phyloP scores from a whole-genome alignment of 257 asterid genomes.

The Solanum bulbocastanum region DNA sequence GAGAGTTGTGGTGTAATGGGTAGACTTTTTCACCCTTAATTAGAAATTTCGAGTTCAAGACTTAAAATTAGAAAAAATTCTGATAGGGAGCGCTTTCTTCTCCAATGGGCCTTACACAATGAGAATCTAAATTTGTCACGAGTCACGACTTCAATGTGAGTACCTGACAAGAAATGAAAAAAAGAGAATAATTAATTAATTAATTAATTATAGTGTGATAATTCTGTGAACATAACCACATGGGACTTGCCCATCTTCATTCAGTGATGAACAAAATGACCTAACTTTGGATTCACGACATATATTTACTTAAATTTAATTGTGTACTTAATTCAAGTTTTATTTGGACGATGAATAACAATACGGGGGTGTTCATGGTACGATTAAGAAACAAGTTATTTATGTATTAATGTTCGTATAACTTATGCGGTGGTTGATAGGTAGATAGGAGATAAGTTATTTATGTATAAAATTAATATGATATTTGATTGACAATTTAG shows the following conservation, averaged over 20 bases:
- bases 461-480: no score
- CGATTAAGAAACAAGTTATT: no score
- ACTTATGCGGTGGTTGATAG: no score
- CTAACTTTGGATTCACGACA: neutral
- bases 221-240: neutral
- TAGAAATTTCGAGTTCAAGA: no score
- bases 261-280: neutral
- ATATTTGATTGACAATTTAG: no score
- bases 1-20: no score
- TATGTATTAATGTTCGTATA: no score
- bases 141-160: neutral
- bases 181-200: neutral
- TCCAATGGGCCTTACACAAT: neutral
- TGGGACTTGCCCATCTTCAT: neutral
- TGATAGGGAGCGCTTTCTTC: neutral
- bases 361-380: neutral
- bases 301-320: no score
- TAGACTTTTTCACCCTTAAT: no score
- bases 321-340: neutral
- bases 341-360: neutral
- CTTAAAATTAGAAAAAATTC: no score
- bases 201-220: neutral
- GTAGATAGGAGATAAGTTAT: no score
- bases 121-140: neutral
- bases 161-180: no score